phyloP scores from a whole-genome alignment of 1,284 basidiomycete species.

The Ganoderma sinense region DNA sequence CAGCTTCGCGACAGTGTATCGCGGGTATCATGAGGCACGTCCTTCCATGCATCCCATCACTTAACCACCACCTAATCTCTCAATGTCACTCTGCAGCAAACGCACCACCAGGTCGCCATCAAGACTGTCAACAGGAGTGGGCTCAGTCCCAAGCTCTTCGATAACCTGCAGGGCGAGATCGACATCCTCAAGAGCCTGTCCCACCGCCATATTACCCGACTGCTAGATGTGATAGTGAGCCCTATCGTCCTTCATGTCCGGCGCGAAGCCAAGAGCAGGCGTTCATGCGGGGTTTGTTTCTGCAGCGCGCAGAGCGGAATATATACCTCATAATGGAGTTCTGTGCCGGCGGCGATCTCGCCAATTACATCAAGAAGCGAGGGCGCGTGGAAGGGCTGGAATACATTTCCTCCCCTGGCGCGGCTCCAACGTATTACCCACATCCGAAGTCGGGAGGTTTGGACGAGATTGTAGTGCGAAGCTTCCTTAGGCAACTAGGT shows the following conservation, averaged over 20 bases:
- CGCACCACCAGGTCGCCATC: slow-evolving; percentile 85
- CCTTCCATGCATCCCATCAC: neutral
- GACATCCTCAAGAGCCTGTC: slow-evolving; percentile 95
- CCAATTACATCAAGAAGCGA: slow-evolving; percentile 95
- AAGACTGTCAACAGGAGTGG: slow-evolving; percentile 94
- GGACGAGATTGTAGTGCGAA: slow-evolving; percentile 90
- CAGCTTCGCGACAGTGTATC: slow-evolving; percentile 96
- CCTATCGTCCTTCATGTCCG: neutral
- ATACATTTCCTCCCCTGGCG: slow-evolving; percentile 73
- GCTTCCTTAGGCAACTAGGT: slow-evolving; percentile 94
- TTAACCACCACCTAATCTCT: neutral
- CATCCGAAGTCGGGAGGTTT: slow-evolving; percentile 93
- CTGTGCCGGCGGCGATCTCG: slow-evolving; percentile 95
- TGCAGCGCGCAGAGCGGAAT: slow-evolving; percentile 87
- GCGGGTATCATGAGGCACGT: slow-evolving; percentile 88
- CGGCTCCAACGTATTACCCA: slow-evolving; percentile 83
- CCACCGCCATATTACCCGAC: slow-evolving; percentile 92
- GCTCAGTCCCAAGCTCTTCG: slow-evolving; percentile 91
- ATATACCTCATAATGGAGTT: slow-evolving; percentile 99
- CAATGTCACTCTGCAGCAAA: slow-evolving; percentile 59
- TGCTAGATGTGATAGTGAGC: slow-evolving; percentile 90
- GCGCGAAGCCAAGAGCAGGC: neutral
- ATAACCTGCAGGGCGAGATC: slow-evolving; percentile 98
- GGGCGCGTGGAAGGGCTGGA: slow-evolving; percentile 88
- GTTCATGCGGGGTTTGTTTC: neutral